Conservation (phyloP, 495 filamentous ascomycete species). For the Talaromyces thailandensis region DNA sequence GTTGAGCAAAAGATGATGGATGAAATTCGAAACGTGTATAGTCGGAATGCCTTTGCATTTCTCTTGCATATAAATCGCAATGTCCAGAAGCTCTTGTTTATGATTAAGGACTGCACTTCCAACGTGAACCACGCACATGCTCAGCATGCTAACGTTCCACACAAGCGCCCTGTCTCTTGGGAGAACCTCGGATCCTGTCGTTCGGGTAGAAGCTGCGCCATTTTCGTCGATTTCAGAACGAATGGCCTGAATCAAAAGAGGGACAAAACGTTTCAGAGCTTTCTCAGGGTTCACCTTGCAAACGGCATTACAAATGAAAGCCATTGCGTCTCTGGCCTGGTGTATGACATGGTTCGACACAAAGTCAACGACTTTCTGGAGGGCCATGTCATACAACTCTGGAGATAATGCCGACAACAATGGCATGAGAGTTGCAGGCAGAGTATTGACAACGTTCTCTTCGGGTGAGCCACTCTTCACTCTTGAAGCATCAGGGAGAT, state of each 20-base stretch:
- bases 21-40: constrained; percentile 93
- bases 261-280: constrained; percentile 80
- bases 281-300: constrained; percentile 94
- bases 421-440: constrained; percentile 86
- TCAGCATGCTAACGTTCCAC: constrained; percentile 95
- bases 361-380: constrained; percentile 87
- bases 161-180: constrained; percentile 88
- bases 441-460: constrained; percentile 92
- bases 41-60: constrained; percentile 89
- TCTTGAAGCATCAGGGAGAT: constrained; percentile 81
- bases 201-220: constrained; percentile 89
- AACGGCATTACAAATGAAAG: constrained; percentile 91
- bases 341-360: constrained; percentile 95
- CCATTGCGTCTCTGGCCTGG: constrained; percentile 95
- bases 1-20: constrained; percentile 97
- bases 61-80: constrained; percentile 91
- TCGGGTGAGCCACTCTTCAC: constrained; percentile 87
- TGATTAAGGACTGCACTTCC: constrained; percentile 81
- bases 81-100: constrained; percentile 79
- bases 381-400: constrained; percentile 82
- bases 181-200: constrained; percentile 85
- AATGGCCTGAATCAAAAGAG: constrained; percentile 82
- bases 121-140: constrained; percentile 97
- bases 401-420: constrained; percentile 87
- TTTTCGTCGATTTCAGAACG: constrained; percentile 96